Base-by-base conservation (phyloP, 2,329 filamentous ascomycete genomes). In the Hypoxylon sp. region DNA sequence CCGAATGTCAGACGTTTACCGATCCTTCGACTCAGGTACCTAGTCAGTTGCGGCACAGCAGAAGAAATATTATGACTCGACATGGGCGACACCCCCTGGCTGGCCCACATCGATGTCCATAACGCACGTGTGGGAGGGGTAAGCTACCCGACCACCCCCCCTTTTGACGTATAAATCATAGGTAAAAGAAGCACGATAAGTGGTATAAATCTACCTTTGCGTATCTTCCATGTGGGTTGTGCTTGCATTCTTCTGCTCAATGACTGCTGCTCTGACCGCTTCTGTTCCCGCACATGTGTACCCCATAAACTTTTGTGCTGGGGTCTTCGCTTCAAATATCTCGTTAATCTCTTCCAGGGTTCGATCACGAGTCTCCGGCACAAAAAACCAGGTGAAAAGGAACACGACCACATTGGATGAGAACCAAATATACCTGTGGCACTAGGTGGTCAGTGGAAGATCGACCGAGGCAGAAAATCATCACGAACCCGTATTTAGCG, bases 401-500 rank as follows among this genome's bases (percentile, higher is more conserved):
- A 66, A 65, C 3, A 69, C 51, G 7, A 72, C 51, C 7, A 65
- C 36, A 34, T 73, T 74, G 2, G 69, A 68, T 4, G 61, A 69
- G 30, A 73, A 73, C 73, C 72, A 75, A 30, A 75, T 73, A 32
- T 72, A 74, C n/a, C 53, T 56, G 23, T 46, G 2, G 25, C 2
- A 13, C 15, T 17, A 37, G 3, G 26, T 17, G 11, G 7, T 9
- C 5, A 5, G n/a, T 3, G 7, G 11, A 13, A 29, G 16, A 17
- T 5, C n/a, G n/a, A n/a, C n/a, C n/a, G n/a, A n/a, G n/a, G n/a
- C n/a, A n/a, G n/a, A n/a, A n/a, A n/a, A n/a, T 25, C 9, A 15
- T 21, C 6, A 49, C 53, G 12, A 13, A 56, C 58, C 67, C 69
- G 36, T 70, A 71, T 51, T 64, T 67, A 0, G 68, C 65, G 1